Percentiles rank a stretch among this genome's conserved stretches.
These are phyloP conservation scores for Citropsis articulata DNA, from an alignment of 345 rosid species.

Conservation along the genomic window DNA sequence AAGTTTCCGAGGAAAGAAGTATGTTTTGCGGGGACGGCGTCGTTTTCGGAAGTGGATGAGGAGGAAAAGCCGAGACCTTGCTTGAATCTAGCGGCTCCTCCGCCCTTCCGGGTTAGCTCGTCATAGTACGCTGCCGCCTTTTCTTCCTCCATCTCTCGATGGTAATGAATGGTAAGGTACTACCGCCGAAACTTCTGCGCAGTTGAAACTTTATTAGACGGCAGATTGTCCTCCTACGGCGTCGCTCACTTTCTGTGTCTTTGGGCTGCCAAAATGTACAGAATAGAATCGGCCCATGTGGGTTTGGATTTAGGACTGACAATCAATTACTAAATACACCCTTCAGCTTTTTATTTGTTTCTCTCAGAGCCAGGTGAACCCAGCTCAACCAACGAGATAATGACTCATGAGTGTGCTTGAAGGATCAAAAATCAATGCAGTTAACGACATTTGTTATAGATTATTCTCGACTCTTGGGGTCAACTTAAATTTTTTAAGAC, in stretches of 20 bases:
- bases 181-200: not conserved
- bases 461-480: too few relatives aligned
- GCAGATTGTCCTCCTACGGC: not conserved
- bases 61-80: constrained; percentile 92
- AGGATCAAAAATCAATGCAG: too few relatives aligned
- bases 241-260: not conserved
- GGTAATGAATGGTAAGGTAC: not conserved
- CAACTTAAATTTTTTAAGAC: too few relatives aligned
- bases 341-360: accelerated
- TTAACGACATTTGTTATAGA: too few relatives aligned
- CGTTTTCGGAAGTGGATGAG: constrained; percentile 13
- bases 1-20: constrained; percentile 66
- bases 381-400: too few relatives aligned
- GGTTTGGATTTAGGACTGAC: too few relatives aligned
- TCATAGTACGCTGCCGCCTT: constrained; percentile 80
- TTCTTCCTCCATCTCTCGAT: constrained; percentile 59
- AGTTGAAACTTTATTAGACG: not conserved
- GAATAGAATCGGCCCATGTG: too few relatives aligned
- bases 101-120: constrained; percentile 81
- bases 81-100: constrained; percentile 95
- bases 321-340: too few relatives aligned
- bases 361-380: too few relatives aligned
- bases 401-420: too few relatives aligned
- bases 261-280: not conserved
- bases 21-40: constrained; percentile 42